phyloP scores from a whole-genome alignment of 805 yeast genomes.

The Saccharomycopsis javanensis region DNA sequence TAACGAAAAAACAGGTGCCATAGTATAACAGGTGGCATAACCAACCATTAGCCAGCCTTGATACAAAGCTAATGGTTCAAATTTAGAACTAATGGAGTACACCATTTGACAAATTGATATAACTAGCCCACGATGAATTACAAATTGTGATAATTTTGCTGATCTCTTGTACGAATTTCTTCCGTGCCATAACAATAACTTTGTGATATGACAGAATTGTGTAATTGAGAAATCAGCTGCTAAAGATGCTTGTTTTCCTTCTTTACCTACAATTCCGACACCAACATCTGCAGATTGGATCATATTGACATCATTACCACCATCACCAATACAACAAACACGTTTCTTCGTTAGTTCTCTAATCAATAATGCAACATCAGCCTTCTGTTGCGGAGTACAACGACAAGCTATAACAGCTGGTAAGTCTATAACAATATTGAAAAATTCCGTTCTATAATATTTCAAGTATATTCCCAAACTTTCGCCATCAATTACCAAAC shows the following conservation, averaged over 20 bases:
- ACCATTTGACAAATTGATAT: constrained; percentile 94
- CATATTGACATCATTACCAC: constrained; percentile 99
- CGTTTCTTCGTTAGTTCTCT: constrained; percentile 73
- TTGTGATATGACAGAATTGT: constrained; percentile 82
- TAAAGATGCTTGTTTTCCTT: constrained; percentile 92
- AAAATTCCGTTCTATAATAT: constrained; percentile 60
- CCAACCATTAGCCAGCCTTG: constrained; percentile 99
- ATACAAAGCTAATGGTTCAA: constrained; percentile 89
- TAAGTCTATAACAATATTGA: constrained; percentile 60
- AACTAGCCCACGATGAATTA: constrained; percentile 90
- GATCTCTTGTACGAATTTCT: constrained; percentile 93
- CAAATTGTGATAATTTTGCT: constrained; percentile 90
- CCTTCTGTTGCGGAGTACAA: constrained; percentile 97
- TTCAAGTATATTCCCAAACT: constrained; percentile 63
- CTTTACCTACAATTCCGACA: constrained; percentile 97
- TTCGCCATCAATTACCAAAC: constrained; percentile 89
- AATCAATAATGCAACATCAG: constrained; percentile 81
- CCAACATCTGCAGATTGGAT: constrained; percentile 98
- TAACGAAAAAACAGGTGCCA: constrained; percentile 95
- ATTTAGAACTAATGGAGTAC: constrained; percentile 72
- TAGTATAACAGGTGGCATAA: constrained; percentile 91
- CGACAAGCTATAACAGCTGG: constrained; percentile 98
- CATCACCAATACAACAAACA: constrained; percentile 97
- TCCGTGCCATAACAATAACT: constrained; percentile 92
- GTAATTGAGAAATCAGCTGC: constrained; percentile 95